A percentile compares a stretch with the other conserved stretches of the same genome.
These are phyloP conservation scores for Chytridiales sp. DNA, from an alignment of 371 early-diverging fungal species.

Conservation along the genomic window DNA sequence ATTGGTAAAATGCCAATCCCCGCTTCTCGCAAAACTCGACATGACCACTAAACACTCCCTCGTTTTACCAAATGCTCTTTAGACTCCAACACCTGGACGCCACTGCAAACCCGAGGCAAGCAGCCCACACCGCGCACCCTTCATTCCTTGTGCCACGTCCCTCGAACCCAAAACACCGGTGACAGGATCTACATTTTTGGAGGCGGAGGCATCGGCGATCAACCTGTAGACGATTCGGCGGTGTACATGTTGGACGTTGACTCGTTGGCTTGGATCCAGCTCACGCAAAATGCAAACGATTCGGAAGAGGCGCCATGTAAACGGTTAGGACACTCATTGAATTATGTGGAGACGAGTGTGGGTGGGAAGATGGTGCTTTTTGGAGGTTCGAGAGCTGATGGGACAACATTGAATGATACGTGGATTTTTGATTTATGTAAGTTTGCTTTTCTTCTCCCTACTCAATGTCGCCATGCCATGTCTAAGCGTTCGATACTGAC, in stretches of 20 bases:
- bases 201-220: conserved; percentile 16
- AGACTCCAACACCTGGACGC: neutral
- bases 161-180: neutral
- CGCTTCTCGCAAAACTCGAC: neutral
- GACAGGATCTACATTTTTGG: conserved; percentile 11
- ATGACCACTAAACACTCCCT: neutral
- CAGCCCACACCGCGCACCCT: conserved; percentile 9
- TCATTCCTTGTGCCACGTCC: conserved; percentile 8
- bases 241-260: conserved; percentile 12
- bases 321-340: too few relatives aligned
- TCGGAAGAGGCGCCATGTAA: too few relatives aligned
- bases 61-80: neutral
- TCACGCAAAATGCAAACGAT: too few relatives aligned
- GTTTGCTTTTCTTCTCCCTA: too few relatives aligned
- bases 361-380: neutral
- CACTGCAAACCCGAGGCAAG: neutral
- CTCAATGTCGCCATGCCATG: too few relatives aligned
- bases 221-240: conserved; percentile 1
- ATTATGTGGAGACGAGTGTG: neutral
- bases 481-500: too few relatives aligned
- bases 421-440: too few relatives aligned
- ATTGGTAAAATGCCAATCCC: too few relatives aligned
- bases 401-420: too few relatives aligned
- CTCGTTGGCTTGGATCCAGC: neutral
- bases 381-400: too few relatives aligned